A percentile compares a stretch with the other conserved stretches of the same genome.
Evolutionary conservation across 371 early-diverging fungal genomes (phyloP).

Genomic region (Apophysomyces sp.): DNA sequence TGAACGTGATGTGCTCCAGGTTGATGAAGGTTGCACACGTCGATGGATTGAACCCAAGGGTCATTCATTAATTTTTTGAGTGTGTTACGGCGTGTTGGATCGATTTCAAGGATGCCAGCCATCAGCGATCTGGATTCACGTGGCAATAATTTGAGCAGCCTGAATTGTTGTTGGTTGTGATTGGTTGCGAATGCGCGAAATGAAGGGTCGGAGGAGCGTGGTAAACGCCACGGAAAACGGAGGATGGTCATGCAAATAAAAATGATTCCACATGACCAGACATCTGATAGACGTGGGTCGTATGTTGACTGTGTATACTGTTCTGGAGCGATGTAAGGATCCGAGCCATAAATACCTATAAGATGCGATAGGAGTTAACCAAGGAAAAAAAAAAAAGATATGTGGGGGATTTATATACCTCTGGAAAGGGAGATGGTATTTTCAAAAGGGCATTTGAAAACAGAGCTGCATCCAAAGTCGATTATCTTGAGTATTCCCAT

Average conservation of each 20-base stretch:
- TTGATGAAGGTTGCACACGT: constrained; percentile 49
- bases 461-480: constrained; percentile 92
- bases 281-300: constrained; percentile 70
- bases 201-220: constrained; percentile 58
- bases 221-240: constrained; percentile 75
- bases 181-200: constrained; percentile 50
- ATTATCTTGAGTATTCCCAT: constrained; percentile 81
- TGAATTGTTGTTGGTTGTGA: constrained; percentile 37
- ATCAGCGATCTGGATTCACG: constrained; percentile 47
- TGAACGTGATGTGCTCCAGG: constrained; percentile 48
- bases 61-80: constrained; percentile 41
- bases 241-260: constrained; percentile 75
- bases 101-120: constrained; percentile 50
- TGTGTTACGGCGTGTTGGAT: constrained; percentile 48
- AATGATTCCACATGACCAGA: constrained; percentile 82
- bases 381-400: too few species aligned
- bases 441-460: constrained; percentile 74
- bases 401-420: constrained; percentile 53
- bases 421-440: constrained; percentile 52
- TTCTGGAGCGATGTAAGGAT: constrained; percentile 94
- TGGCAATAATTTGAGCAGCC: constrained; percentile 49
- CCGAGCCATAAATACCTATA: constrained; percentile 77
- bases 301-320: constrained; percentile 62
- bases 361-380: constrained; percentile 3
- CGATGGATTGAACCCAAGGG: constrained; percentile 57